A percentile compares a stretch with the other conserved stretches of the same genome.
Evolutionary conservation across 1,284 basidiomycete species (phyloP).

Genomic region (Ceratobasidium sp.): DNA sequence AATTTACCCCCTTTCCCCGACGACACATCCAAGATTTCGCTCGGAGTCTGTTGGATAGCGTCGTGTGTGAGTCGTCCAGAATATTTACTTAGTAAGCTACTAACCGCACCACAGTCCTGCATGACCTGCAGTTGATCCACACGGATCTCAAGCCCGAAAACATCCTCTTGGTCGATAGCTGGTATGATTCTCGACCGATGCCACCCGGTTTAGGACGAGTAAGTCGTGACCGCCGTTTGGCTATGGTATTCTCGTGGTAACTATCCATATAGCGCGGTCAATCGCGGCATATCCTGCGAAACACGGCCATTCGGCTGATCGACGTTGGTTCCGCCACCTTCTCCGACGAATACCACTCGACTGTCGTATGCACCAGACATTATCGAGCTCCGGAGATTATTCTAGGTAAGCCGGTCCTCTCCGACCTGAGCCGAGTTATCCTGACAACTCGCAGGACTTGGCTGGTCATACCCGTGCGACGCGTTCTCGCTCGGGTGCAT

Average conservation of each 20-base stretch:
- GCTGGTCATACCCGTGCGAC: constrained; percentile 99
- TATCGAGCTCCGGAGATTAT: constrained; percentile 99
- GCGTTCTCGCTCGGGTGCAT: constrained; percentile 99
- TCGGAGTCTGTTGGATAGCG: constrained; percentile 89
- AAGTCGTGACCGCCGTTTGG: constrained; percentile 15
- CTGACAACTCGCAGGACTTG: constrained; percentile 72
- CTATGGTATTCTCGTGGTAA: neutral
- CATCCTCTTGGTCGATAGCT: constrained; percentile 88
- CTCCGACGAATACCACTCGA: constrained; percentile 98
- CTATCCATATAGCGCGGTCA: constrained; percentile 21
- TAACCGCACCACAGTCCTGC: constrained; percentile 74
- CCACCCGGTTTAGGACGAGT: constrained; percentile 43
- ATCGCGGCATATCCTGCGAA: constrained; percentile 79
- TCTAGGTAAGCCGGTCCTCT: constrained; percentile 71
- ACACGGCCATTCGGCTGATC: constrained; percentile 95
- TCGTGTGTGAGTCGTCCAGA: constrained; percentile 80
- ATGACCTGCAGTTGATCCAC: constrained; percentile 92
- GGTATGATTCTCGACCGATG: constrained; percentile 41
- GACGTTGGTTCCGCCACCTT: constrained; percentile 99
- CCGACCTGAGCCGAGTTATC: neutral
- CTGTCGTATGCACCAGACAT: constrained; percentile 97
- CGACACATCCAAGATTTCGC: constrained; percentile 98
- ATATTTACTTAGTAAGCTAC: constrained; percentile 32
- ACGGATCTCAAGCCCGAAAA: constrained; percentile 99
- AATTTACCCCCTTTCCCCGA: constrained; percentile 95